phyloP scores from a whole-genome alignment of 1,284 basidiomycete species.

The Trametes versicolor region DNA sequence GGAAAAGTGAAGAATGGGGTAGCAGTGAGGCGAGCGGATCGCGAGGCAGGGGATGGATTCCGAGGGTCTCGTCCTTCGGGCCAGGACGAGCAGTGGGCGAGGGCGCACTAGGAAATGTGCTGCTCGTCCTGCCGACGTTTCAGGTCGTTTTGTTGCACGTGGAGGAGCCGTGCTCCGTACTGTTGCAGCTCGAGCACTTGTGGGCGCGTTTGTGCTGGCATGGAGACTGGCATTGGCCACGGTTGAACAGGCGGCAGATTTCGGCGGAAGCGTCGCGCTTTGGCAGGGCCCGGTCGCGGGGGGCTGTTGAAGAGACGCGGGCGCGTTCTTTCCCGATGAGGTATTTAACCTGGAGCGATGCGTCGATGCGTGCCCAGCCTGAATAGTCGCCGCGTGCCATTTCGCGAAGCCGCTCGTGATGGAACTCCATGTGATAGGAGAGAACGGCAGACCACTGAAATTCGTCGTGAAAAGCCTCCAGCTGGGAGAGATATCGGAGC shows the following conservation, averaged over 20 bases:
- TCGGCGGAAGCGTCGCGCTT: too few relatives aligned
- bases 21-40: neutral
- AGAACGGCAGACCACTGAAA: constrained; percentile 23
- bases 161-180: constrained; percentile 10
- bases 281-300: neutral
- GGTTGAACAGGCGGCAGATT: constrained; percentile 21
- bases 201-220: constrained; percentile 3
- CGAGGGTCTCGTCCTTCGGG: neutral
- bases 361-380: constrained; percentile 16
- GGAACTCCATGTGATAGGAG: constrained; percentile 22
- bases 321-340: constrained; percentile 8
- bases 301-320: too few relatives aligned
- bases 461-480: constrained; percentile 6
- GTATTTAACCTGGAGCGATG: constrained; percentile 6
- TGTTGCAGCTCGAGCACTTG: constrained; percentile 12
- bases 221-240: constrained; percentile 9
- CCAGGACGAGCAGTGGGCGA: neutral
- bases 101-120: neutral
- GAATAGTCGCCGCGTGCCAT: constrained; percentile 23
- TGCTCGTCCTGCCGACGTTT: neutral
- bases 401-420: constrained; percentile 13
- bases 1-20: constrained; percentile 9
- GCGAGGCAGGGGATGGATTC: neutral
- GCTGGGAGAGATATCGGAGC: neutral
- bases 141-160: neutral